phyloP scores from a whole-genome alignment of 1,139 yeast species.

The Nakaseomyces delphensis region DNA sequence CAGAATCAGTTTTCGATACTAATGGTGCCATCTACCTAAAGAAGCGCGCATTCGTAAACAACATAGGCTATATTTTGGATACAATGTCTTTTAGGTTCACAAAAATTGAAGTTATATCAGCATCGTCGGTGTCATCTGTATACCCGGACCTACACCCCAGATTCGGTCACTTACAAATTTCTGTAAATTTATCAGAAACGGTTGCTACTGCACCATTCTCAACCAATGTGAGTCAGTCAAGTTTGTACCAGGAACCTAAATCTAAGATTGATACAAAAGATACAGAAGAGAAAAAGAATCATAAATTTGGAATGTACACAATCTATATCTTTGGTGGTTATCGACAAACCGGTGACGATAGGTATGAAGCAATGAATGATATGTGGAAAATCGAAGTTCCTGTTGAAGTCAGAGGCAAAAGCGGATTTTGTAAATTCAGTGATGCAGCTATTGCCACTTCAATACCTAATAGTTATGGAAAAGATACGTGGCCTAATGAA shows the following conservation, averaged over 20 bases:
- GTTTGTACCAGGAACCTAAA: slow-evolving; percentile 1
- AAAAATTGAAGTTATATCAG: slow-evolving; percentile 34
- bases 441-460: slow-evolving; percentile 31
- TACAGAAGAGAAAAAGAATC: slow-evolving; percentile 7
- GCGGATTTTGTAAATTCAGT: slow-evolving; percentile 30
- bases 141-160: slow-evolving; percentile 37
- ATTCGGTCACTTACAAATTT: slow-evolving; percentile 38
- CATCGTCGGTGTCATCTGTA: slow-evolving; percentile 32
- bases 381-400: slow-evolving; percentile 41
- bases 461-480: slow-evolving; percentile 13
- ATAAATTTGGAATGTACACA: slow-evolving; percentile 15
- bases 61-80: slow-evolving; percentile 38
- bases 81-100: slow-evolving; percentile 32
- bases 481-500: slow-evolving; percentile 27
- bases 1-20: slow-evolving; percentile 26
- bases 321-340: slow-evolving; percentile 41
- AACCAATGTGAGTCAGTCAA: neutral
- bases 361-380: slow-evolving; percentile 38
- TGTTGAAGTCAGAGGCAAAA: slow-evolving; percentile 30
- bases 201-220: slow-evolving; percentile 4
- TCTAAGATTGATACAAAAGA: slow-evolving; percentile 4
- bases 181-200: slow-evolving; percentile 15
- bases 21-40: slow-evolving; percentile 28
- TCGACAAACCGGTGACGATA: slow-evolving; percentile 20
- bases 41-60: slow-evolving; percentile 32